Evolutionary conservation across 2,329 filamentous ascomycete species (phyloP).

Genomic region (Teratosphaeria destructans): DNA sequence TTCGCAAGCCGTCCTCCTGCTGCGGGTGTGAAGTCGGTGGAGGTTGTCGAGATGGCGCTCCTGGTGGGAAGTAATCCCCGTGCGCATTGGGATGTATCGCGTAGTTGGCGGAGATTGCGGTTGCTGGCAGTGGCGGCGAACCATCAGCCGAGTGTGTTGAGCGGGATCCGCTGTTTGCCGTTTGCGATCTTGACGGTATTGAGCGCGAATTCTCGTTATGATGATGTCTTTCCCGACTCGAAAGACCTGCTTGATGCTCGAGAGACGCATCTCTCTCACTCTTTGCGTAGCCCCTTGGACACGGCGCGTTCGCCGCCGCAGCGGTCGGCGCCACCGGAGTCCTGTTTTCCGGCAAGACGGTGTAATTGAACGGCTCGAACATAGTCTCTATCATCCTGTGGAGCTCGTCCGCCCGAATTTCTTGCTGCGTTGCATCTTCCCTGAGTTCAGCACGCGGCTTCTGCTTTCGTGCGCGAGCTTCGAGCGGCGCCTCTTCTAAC

Average conservation of each 20-base stretch:
- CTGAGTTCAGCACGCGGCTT: conserved; percentile 87
- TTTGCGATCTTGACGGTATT: conserved; percentile 26
- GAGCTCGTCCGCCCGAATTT: conserved; percentile 87
- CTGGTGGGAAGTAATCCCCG: conserved; percentile 15
- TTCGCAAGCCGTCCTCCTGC: conserved; percentile 2
- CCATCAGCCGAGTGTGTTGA: conserved; percentile 39
- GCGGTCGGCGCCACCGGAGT: conserved; percentile 8
- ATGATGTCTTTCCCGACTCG: conserved; percentile 3
- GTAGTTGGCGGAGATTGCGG: conserved; percentile 7
- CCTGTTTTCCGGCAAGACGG: conserved; percentile 65
- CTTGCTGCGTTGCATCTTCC: conserved; percentile 87
- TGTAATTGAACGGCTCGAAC: conserved; percentile 95
- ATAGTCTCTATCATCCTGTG: conserved; percentile 90
- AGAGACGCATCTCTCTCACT: conserved; percentile 10
- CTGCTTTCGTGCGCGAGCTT: conserved; percentile 83
- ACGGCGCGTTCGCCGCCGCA: conserved; percentile 3
- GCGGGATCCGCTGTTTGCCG: conserved; percentile 27
- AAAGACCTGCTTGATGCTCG: background rate
- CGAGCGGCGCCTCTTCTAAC: conserved; percentile 85
- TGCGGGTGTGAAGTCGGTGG: conserved; percentile 9
- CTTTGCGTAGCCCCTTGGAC: conserved; percentile 4
- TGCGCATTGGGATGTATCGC: conserved; percentile 7
- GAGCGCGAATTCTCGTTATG: conserved; percentile 12
- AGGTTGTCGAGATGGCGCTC: background rate
- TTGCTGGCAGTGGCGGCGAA: conserved; percentile 33